These are phyloP conservation scores for Zygoascus flipseniorum DNA, from an alignment of 805 yeast species.

Conservation along the genomic window DNA sequence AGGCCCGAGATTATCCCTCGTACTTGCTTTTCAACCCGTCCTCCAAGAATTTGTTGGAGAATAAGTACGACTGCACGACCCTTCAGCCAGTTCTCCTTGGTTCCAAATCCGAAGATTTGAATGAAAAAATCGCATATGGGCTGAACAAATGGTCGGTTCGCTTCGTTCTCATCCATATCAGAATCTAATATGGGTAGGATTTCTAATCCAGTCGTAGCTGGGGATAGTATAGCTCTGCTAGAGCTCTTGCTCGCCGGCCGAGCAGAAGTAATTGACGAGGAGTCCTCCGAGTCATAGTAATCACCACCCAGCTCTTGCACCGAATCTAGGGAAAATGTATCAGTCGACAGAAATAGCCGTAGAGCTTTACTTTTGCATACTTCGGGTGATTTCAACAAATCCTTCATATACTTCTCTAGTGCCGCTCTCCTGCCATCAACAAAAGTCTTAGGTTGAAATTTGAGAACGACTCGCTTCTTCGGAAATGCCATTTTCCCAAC, in stretches of 20 bases:
- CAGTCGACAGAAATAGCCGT: slow-evolving; percentile 71
- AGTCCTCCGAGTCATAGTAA: not conserved
- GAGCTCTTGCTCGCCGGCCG: not conserved
- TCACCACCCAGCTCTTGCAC: not conserved
- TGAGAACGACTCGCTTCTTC: slow-evolving; percentile 50
- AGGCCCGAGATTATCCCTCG: slow-evolving; percentile 32
- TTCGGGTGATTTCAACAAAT: slow-evolving; percentile 49
- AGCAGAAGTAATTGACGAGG: not conserved
- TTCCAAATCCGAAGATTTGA: slow-evolving; percentile 56
- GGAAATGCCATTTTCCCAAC: slow-evolving; percentile 47
- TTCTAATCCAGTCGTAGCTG: not conserved
- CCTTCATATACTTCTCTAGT: slow-evolving; percentile 54
- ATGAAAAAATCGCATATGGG: slow-evolving; percentile 75
- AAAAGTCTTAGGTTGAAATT: slow-evolving; percentile 54
- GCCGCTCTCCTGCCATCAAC: slow-evolving; percentile 55
- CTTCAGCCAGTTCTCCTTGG: slow-evolving; percentile 66
- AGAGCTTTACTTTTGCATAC: slow-evolving; percentile 70
- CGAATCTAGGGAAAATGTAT: slow-evolving; percentile 37
- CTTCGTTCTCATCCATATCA: slow-evolving; percentile 6
- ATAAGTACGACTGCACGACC: slow-evolving; percentile 78
- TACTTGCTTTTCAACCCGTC: slow-evolving; percentile 66
- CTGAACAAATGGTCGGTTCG: slow-evolving; percentile 51
- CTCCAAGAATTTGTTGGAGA: slow-evolving; percentile 78
- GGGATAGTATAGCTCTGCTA: not conserved
- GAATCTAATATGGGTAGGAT: not conserved